Base-by-base conservation (phyloP, 176 grass and related monocot species). In the Oryza rufipogon region DNA sequence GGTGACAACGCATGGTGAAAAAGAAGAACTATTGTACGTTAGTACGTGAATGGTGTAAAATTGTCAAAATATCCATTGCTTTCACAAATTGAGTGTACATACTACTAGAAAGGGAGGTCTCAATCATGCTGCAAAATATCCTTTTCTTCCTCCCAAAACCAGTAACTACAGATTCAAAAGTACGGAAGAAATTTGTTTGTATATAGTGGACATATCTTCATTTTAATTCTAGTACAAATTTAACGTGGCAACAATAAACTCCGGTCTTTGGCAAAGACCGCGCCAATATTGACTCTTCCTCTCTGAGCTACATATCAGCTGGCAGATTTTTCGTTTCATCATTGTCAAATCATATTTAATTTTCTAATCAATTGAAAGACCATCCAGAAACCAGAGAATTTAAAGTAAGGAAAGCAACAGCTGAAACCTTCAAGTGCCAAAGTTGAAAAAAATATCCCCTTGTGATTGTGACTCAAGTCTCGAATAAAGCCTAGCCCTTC, bases 331-430 rank as follows among this genome's bases (percentile, higher is more conserved):
- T 56, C 16, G 0, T 11, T 70, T 60, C 48, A 61, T 52, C 30
- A 16, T 60, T 58, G 15, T 71, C 69, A 71, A 60, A 70, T 22
- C 80, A 75, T 25, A 30, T 83, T 75, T 67, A 45, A 11, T 46
- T 85, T 33, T 61, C 23, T 54, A 12, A 70, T 48, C 83, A 66
- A 78, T 34, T 33, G 12, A 71, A 34, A 30, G 22, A 38, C 46
- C 51, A 58, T 42, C 73, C 11, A 39, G 49, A 70, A 76, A 39
- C n/a, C 34, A 25, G 66, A 70, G 16, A 77, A 77, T 32, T 32
- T 45, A 12, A 60, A 45, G 54, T 20, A 66, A 74, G 25, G 49
- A 60, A 69, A 63, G 17, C 20, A 78, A 71, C 49, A n/a, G 22
- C 6, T 9, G 36, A 78, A 20, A 78, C 7, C 52, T 56, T 56